Conservation (phyloP, 306 rosid species). For the Psophocarpus tetragonolobus region DNA sequence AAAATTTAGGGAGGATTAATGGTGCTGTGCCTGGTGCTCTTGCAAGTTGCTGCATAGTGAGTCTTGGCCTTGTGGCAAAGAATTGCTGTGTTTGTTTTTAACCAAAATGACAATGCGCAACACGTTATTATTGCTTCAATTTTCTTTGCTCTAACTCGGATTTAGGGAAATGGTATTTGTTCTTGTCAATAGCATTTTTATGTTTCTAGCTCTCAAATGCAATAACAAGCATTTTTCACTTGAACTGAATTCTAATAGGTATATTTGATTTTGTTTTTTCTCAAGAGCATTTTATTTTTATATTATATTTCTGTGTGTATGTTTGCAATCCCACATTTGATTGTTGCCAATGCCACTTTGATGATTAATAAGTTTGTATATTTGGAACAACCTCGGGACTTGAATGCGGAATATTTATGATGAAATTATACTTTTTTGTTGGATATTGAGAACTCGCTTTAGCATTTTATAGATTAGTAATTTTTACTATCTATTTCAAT, state of each 20-base stretch:
- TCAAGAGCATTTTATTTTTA: not conserved
- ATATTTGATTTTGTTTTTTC: not conserved
- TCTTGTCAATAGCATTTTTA: not conserved
- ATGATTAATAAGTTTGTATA: not conserved
- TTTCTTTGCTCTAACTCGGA: not conserved
- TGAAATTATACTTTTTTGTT: not conserved
- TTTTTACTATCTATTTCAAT: not conserved
- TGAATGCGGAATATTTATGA: not conserved
- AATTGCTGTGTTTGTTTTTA: slow-evolving; percentile 37
- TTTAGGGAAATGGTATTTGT: slow-evolving; percentile 14
- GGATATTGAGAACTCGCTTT: not conserved
- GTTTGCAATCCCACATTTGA: not conserved
- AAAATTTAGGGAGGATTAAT: not conserved
- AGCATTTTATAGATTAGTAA: not conserved
- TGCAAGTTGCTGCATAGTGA: not conserved
- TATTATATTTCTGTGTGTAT: not conserved
- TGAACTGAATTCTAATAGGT: not conserved
- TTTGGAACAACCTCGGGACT: slow-evolving; percentile 17
- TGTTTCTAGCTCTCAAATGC: not conserved
- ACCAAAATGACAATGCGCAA: slow-evolving; percentile 30
- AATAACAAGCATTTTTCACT: not conserved
- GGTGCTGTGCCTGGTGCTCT: slow-evolving; percentile 23
- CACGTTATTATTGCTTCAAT: not conserved
- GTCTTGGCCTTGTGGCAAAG: slow-evolving; percentile 27
- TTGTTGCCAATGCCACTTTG: not conserved